Evolutionary conservation across 2,329 filamentous ascomycete species (phyloP), one percentile per base, ranked within the genome.

Genomic region (Ophiostoma sp.): DNA sequence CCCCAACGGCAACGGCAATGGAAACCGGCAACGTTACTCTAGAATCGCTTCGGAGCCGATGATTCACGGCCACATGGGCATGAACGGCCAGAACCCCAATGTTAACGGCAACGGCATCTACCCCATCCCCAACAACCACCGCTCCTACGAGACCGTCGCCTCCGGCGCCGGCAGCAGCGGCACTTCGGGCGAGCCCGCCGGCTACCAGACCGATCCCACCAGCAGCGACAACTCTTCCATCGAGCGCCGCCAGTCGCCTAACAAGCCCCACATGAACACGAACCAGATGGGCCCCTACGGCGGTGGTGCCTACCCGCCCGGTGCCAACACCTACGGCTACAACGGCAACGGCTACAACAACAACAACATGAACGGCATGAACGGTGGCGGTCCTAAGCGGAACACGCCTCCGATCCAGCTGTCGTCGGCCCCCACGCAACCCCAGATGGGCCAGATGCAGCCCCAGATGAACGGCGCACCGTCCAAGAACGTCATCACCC

Each of bases 171-270:
- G 90, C 25, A 92, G 91, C 28, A 93, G 90, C 78, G 92, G 90
- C 69, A 92, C 89, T 77, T 89, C 91, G 76, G 90, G 85, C 71
- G 94, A 97, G 73, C 90, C 90, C 15, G 91, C 89, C 79, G 91
- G 90, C 72, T 95, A 96, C 81, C 91, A 91, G 76, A 97, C 94
- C 74, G 94, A 97, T 80, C 95, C 93, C 57, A 84, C 87, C 72
- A 96, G 93, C 83, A 97, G 94, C 79, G 93, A 97, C 80, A 97
- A 97, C 83, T 97, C 93, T 83, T 97, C 94, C 1, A 89, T 97
- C 77, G 93, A 97, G 80, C 91, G 93, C 75, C 63, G 70, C 36
- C 66, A 73, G 64, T 74, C 71, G 69, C 70, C 72, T 19, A 61
- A 70, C 15, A 73, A 75, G 64, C 50, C 17, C n/a, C 80, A 80